phyloP scores from a whole-genome alignment of 73 alveolate species.

The Paramecium sexaurelia region DNA sequence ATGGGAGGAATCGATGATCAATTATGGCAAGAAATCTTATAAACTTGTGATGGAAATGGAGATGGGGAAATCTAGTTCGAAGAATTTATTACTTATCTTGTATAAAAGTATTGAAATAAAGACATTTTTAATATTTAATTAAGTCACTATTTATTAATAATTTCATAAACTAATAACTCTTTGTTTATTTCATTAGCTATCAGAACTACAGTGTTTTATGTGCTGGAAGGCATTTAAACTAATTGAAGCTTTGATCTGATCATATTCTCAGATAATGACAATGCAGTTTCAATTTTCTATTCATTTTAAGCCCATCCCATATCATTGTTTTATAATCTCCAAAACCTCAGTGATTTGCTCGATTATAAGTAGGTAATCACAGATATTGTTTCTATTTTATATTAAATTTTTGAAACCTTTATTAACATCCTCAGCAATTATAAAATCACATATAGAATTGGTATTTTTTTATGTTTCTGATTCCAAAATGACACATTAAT shows the following conservation, averaged over 20 bases:
- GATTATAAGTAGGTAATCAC: not conserved
- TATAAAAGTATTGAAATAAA: not conserved
- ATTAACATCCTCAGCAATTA: not conserved
- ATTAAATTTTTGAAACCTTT: not conserved
- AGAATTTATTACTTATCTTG: constrained; percentile 22
- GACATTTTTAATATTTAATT: not conserved
- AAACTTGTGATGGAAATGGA: constrained; percentile 1
- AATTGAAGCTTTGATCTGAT: constrained; percentile 18
- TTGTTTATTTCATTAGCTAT: constrained; percentile 42
- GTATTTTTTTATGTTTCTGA: not conserved
- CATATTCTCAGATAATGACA: constrained; percentile 6
- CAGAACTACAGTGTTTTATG: not conserved
- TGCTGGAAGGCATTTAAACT: constrained; percentile 44
- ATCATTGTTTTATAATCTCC: constrained; percentile 24
- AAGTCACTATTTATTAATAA: not conserved
- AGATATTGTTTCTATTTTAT: not conserved
- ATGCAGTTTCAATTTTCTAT: constrained; percentile 8
- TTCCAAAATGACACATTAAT: constrained; percentile 38
- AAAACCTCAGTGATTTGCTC: not conserved
- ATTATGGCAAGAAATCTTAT: constrained; percentile 38
- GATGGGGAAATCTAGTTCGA: constrained; percentile 28
- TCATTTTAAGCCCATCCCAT: constrained; percentile 47
- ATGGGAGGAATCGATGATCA: constrained; percentile 54
- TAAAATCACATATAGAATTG: constrained; percentile 1
- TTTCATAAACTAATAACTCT: constrained; percentile 57